Percentiles rank a stretch among this genome's conserved stretches.
phyloP scores from a whole-genome alignment of 1,284 basidiomycete genomes.

The Mycena citricolor region DNA sequence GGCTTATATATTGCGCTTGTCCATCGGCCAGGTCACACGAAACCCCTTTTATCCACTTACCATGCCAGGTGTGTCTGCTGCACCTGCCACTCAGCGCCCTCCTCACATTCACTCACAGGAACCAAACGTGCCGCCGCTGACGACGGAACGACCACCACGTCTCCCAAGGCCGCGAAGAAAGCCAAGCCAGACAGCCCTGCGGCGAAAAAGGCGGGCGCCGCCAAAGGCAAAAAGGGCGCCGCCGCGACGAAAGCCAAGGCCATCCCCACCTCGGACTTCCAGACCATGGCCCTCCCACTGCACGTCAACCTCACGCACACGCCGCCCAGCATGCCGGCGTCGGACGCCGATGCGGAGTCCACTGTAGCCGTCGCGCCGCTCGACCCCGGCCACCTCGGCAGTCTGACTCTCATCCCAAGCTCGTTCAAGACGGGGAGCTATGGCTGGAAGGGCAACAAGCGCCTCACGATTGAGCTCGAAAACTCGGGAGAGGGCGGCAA shows the following conservation, averaged over 20 bases:
- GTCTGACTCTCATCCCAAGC: conserved; percentile 52
- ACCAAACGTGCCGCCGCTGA: conserved; percentile 50
- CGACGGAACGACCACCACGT: conserved; percentile 41
- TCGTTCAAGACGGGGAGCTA: conserved; percentile 73
- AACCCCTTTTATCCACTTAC: conserved; percentile 2
- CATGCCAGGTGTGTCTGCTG: neutral
- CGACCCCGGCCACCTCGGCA: conserved; percentile 66
- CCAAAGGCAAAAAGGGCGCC: conserved; percentile 40
- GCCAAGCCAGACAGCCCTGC: conserved; percentile 30
- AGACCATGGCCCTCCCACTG: conserved; percentile 61
- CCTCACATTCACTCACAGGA: conserved; percentile 29
- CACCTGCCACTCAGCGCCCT: neutral
- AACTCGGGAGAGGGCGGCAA: conserved; percentile 49
- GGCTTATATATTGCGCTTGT: no score
- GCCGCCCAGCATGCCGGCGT: conserved; percentile 45
- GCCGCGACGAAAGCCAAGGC: conserved; percentile 44
- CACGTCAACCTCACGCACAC: conserved; percentile 71
- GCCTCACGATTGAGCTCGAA: conserved; percentile 62
- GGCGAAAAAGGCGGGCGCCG: no score
- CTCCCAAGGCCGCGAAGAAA: conserved; percentile 51
- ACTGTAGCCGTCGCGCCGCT: conserved; percentile 34
- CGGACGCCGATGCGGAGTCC: no score
- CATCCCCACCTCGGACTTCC: conserved; percentile 56
- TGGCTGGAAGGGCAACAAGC: conserved; percentile 78
- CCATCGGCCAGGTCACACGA: no score